These are phyloP conservation scores for Fusarium anguioides DNA, from an alignment of 2,329 filamentous ascomycete genomes.

Conservation along the genomic window DNA sequence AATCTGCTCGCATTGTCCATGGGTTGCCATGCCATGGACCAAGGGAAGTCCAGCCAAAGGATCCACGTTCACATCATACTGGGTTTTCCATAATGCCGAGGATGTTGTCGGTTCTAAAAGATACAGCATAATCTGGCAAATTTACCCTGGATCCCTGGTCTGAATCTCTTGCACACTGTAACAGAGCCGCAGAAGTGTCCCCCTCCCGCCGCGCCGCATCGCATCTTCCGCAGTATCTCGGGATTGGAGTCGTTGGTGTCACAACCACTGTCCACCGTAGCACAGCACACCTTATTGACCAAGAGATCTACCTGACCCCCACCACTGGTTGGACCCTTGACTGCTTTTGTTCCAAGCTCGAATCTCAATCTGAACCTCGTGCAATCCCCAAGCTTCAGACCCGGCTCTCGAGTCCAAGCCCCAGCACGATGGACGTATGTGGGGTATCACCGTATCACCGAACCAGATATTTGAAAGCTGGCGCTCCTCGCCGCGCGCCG, in stretches of 20 bases:
- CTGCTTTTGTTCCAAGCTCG: conserved; percentile 29
- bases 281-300: conserved; percentile 25
- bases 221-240: conserved; percentile 30
- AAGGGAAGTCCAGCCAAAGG: conserved; percentile 45
- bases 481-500: conserved; percentile 33
- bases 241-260: conserved; percentile 25
- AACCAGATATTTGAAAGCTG: conserved; percentile 16
- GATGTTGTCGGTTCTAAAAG: conserved; percentile 34
- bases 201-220: conserved; percentile 24
- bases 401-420: conserved; percentile 32
- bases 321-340: conserved; percentile 33
- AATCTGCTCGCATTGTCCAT: conserved; percentile 36
- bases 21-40: conserved; percentile 44
- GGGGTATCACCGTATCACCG: conserved; percentile 35
- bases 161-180: conserved; percentile 34
- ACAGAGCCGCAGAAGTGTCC: conserved; percentile 43
- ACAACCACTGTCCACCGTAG: conserved; percentile 9
- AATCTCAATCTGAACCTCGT: conserved; percentile 32
- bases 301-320: conserved; percentile 27
- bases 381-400: conserved; percentile 30
- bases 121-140: conserved; percentile 18
- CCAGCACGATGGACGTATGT: conserved; percentile 34
- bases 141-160: conserved; percentile 37
- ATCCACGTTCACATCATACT: conserved; percentile 44
- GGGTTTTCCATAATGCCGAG: conserved; percentile 45